Base-by-base conservation (phyloP, 305 asterid genomes). In the Fraxinus paxiana region DNA sequence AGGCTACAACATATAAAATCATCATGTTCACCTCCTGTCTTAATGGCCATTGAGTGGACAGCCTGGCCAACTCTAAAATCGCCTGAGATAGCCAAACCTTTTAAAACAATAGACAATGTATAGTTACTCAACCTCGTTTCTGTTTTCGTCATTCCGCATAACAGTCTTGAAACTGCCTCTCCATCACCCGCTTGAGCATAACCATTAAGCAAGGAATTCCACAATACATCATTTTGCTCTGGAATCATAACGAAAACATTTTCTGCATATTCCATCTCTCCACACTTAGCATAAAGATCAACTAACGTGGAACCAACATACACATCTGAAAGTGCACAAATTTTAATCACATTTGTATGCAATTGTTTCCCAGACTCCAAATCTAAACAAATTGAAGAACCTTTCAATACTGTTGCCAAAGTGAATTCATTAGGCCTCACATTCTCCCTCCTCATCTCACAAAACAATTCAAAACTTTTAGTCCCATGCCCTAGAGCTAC, bases 171-270 rank as follows among this genome's bases (percentile, higher is more conserved):
- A 76, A 90, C 96, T 78, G 88, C 90, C 80, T 87, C 89, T 46
- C 94, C 97, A 73, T 90, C 72, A 8, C 97, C 97, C 65, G 74
- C 82, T 76, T 91, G 89, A 15, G 97, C 97, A 92, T 92, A 89
- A 75, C 97, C 98, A 82, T 91, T 93, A 77, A 94, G 91, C 85
- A 94, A 83, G 76, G 90, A 84, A 84, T 91, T 93, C 97, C 98
- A 94, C 28, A 92, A 86, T 20, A 93, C 97, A 15, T 74, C 89
- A 84, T 92, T 94, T 79, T 86, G 90, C 82, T 88, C 88, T 1
- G 98, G 96, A 89, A 94, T 88, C 85, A 79, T 75, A 88, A 80
- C 80, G 67, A 93, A 94, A 71, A 92, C 87, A 30, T 83, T 84
- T 46, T 85, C 87, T 2, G 97, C 97, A 70, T 88, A 90, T 63